phyloP scores from a whole-genome alignment of 2,329 filamentous ascomycete genomes.

The Myotisia sp. region DNA sequence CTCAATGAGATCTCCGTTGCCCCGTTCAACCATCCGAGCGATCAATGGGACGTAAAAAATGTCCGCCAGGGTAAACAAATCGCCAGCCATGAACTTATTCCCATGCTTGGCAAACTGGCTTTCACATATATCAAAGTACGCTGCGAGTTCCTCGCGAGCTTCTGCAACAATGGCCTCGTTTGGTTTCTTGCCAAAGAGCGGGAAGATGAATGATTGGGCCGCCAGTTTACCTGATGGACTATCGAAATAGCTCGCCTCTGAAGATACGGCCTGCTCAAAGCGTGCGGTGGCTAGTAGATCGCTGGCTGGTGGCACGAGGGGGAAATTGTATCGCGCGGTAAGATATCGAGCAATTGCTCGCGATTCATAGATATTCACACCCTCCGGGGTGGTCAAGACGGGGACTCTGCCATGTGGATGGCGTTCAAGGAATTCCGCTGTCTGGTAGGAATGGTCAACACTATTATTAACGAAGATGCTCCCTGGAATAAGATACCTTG shows the following conservation, averaged over 20 bases:
- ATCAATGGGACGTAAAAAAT: constrained; percentile 37
- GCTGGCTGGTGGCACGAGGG: constrained; percentile 27
- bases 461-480: background rate
- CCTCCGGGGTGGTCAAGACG: constrained; percentile 25
- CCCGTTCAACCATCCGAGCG: constrained; percentile 30
- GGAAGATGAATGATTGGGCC: constrained; percentile 36
- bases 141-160: constrained; percentile 26
- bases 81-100: constrained; percentile 32
- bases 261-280: constrained; percentile 33
- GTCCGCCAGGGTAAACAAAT: constrained; percentile 32
- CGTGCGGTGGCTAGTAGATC: constrained; percentile 29
- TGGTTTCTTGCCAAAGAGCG: constrained; percentile 29
- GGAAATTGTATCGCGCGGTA: constrained; percentile 33
- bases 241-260: constrained; percentile 32
- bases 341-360: constrained; percentile 37
- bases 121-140: constrained; percentile 29
- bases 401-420: constrained; percentile 34
- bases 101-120: constrained; percentile 15
- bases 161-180: constrained; percentile 29
- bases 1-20: constrained; percentile 25
- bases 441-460: constrained; percentile 8
- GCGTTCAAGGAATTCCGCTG: constrained; percentile 15
- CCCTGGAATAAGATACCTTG: constrained; percentile 21
- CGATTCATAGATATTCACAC: constrained; percentile 35
- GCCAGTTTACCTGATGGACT: constrained; percentile 31